Evolutionary conservation across 257 asterid genomes (phyloP), one percentile per base, ranked within the genome.

Genomic region (Capsicum rhomboideum): DNA sequence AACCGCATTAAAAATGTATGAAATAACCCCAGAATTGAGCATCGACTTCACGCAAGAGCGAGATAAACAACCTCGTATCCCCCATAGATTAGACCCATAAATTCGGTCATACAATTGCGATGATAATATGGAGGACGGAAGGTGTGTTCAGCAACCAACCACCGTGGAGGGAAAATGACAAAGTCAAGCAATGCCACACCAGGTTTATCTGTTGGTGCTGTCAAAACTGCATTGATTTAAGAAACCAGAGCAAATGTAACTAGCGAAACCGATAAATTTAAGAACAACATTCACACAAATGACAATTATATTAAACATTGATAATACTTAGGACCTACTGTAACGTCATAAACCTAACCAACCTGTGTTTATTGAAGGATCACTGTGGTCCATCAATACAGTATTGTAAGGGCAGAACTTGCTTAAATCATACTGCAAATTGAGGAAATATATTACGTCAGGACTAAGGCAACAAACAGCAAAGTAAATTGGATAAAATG

Each of bases 71-170:
- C 99, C 97, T 96, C 99, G 23, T 96, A 96, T 86, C 92, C 96
- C 55, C 99, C 99, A 46, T 90, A 77, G 84, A 96, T 94, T 21
- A 96, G 92, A 82, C 99, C 99, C 99, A 96, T 94, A 89, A 94
- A 96, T 88, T 97, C 99, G 78, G 97, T 94, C 98, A 95, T 97
- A 86, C 99, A 97, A 88, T 97, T 97, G 86, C 98, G 98, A 86
- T 97, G 99, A 89, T 92, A 97, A 88, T 95, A 97, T 23, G 98
- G 99, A 84, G 99, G 99, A 29, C 98, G 99, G 83, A 95, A 95
- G 71, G 99, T 97, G 84, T 97, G 98, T 82, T 97, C 99, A 34
- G 99, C 97, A 77, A 96, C 99, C 89, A 92, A 82, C 99, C 99
- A 96, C 82, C 97, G 92, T 1, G 98, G 98, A 85, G 99, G 99